phyloP scores from a whole-genome alignment of 139 green algal genomes.

The Chlamydomonas eustigma region DNA sequence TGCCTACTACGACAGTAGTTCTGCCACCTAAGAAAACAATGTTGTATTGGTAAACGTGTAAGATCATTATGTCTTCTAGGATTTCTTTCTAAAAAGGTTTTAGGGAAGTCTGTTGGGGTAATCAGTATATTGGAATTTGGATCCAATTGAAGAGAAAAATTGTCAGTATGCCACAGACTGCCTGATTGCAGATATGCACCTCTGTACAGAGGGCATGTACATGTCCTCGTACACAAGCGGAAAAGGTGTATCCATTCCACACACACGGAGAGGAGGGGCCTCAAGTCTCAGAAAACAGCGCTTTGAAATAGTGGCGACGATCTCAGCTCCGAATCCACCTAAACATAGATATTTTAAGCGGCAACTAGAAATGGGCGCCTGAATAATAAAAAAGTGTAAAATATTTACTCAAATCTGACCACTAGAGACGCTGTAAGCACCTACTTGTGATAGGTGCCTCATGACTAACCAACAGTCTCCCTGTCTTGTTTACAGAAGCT shows the following conservation, averaged over 20 bases:
- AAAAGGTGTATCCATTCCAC: slow-evolving; percentile 89
- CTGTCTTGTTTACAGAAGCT: slow-evolving; percentile 60
- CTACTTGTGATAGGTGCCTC: slow-evolving; percentile 79
- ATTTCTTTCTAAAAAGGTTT: too few species aligned
- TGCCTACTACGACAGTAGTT: too few species aligned
- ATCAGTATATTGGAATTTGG: too few species aligned
- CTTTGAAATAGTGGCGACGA: slow-evolving; percentile 61
- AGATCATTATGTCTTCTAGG: too few species aligned
- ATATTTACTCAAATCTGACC: neutral
- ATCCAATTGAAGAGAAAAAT: too few species aligned
- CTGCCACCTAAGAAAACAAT: too few species aligned
- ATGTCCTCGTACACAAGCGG: slow-evolving; percentile 74
- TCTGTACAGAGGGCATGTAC: slow-evolving; percentile 66
- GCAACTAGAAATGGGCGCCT: too few species aligned
- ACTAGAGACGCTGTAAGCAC: neutral
- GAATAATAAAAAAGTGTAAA: neutral
- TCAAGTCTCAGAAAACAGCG: slow-evolving; percentile 72
- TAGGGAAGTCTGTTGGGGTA: too few species aligned
- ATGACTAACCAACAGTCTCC: slow-evolving; percentile 80
- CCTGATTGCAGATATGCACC: slow-evolving; percentile 56
- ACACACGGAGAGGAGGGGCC: slow-evolving; percentile 69
- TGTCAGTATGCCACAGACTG: slow-evolving; percentile 36
- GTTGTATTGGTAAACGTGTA: too few species aligned
- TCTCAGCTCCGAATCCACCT: slow-evolving; percentile 81
- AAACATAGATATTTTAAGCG: too few species aligned